Evolutionary conservation across 495 filamentous ascomycete genomes (phyloP).

Genomic region (Echria macrotheca): DNA sequence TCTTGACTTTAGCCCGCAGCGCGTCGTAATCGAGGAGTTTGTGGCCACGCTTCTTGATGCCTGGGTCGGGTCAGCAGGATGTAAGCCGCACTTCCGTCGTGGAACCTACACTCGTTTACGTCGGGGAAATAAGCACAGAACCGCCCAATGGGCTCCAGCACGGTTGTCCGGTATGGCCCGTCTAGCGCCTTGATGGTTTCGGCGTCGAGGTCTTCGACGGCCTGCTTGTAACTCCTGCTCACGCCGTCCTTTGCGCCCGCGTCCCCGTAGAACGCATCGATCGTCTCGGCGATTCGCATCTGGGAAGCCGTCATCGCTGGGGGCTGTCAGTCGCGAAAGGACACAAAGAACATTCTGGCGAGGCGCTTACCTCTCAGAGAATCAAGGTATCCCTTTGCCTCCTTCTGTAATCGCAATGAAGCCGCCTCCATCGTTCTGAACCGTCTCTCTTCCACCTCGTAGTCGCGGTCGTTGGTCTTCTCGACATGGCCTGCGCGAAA

Average conservation of each 20-base stretch:
- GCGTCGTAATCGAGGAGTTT: constrained; percentile 97
- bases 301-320: constrained; percentile 97
- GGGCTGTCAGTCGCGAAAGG: background rate
- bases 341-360: background rate
- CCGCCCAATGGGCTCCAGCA: constrained; percentile 86
- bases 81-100: no score
- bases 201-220: constrained; percentile 92
- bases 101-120: constrained; percentile 84
- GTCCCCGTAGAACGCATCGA: constrained; percentile 98
- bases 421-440: constrained; percentile 96
- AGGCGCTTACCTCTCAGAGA: constrained; percentile 84
- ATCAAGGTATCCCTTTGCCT: constrained; percentile 96
- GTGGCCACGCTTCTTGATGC: constrained; percentile 96
- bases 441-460: constrained; percentile 94
- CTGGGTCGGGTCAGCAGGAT: constrained; percentile 29
- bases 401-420: constrained; percentile 85
- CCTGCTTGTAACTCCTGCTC: constrained; percentile 93
- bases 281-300: constrained; percentile 98
- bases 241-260: constrained; percentile 92
- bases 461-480: constrained; percentile 95
- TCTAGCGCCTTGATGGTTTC: constrained; percentile 98
- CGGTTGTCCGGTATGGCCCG: constrained; percentile 92
- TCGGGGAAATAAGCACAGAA: constrained; percentile 99
- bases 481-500: constrained; percentile 75
- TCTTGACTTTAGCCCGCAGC: constrained; percentile 92